Base-by-base conservation (phyloP, 164 flowering plant genomes). In the Santalum album region DNA sequence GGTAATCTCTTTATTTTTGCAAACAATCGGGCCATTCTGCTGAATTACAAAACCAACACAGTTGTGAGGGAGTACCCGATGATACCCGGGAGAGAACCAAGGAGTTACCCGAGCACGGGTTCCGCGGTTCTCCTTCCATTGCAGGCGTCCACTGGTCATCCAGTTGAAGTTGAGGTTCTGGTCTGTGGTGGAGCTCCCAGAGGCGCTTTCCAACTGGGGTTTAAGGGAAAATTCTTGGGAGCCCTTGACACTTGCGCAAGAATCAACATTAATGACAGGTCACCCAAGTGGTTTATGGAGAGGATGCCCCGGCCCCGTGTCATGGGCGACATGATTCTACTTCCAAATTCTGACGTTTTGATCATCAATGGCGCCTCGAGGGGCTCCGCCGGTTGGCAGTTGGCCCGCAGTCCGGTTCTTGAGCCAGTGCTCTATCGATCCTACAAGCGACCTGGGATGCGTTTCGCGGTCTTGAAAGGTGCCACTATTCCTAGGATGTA, bases 271-370 rank as follows among this genome's bases (percentile, higher is more conserved):
- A 66, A 68, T 27, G 81, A 74, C 52, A 66, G 64, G 32, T 51
- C 47, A 3, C 80, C 83, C 1, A 45, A 45, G 6, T 78, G 83
- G 83, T 66, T 51, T 18, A 65, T 78, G 78, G 80, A 78, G 57
- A 73, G 69, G 0, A 76, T 76, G 80, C 80, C 83, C 1, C 15
- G 14, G 6, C 40, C 72, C 6, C 56, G 83, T 21, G 71, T 69
- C 54, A 76, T 80, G 83, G 76, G 83, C 1, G 86, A 80, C 66
- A n/a, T n/a, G n/a, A n/a, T n/a, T n/a, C n/a, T n/a, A n/a, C n/a
- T n/a, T n/a, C n/a, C n/a, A n/a, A n/a, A 80, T 80, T 83, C 34
- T 74, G 20, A 69, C 39, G 75, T 78, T 21, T 50, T 72, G 59
- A 61, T 78, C 23, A 75, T 78, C 22, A 78, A 78, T 29, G 82